These are phyloP conservation scores for Erodium trifolium DNA, from an alignment of 441 rosid genomes.

Conservation along the genomic window DNA sequence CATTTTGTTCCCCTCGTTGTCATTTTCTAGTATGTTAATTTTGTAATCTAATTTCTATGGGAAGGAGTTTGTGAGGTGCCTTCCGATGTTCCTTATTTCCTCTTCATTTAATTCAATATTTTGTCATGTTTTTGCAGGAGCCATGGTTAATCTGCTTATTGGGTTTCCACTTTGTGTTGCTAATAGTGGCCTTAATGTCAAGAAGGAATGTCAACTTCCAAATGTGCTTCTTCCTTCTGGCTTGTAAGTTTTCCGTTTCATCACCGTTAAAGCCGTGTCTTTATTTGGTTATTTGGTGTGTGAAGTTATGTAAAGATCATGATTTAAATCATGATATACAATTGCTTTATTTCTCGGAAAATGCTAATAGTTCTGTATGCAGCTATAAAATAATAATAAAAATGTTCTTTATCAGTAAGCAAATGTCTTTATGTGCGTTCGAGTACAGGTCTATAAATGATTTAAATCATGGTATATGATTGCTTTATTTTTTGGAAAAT, in stretches of 20 bases:
- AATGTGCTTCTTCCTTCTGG: slow-evolving; percentile 65
- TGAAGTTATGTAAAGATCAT: neutral
- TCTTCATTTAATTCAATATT: neutral
- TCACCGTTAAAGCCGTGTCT: neutral
- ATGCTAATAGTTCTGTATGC: neutral
- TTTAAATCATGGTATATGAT: too few species aligned
- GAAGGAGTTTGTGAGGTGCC: slow-evolving; percentile 3
- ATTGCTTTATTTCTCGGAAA: neutral
- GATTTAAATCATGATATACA: neutral
- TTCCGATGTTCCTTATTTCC: neutral
- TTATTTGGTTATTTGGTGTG: neutral
- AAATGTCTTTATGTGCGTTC: too few species aligned
- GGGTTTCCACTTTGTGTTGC: slow-evolving; percentile 53
- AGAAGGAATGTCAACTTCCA: slow-evolving; percentile 72
- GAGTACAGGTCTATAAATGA: too few species aligned
- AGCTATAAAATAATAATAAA: neutral
- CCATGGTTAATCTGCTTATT: slow-evolving; percentile 69
- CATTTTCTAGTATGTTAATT: neutral
- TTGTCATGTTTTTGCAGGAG: slow-evolving; percentile 35
- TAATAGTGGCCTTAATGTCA: slow-evolving; percentile 44
- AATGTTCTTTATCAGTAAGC: too few species aligned
- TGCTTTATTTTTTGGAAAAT: too few species aligned
- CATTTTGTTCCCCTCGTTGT: neutral
- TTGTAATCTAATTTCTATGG: neutral
- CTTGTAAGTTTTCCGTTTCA: slow-evolving; percentile 44